A percentile compares a stretch with the other conserved stretches of the same genome.
phyloP scores from a whole-genome alignment of 495 filamentous ascomycete species.

The Lasiosphaeriaceae sp. region DNA sequence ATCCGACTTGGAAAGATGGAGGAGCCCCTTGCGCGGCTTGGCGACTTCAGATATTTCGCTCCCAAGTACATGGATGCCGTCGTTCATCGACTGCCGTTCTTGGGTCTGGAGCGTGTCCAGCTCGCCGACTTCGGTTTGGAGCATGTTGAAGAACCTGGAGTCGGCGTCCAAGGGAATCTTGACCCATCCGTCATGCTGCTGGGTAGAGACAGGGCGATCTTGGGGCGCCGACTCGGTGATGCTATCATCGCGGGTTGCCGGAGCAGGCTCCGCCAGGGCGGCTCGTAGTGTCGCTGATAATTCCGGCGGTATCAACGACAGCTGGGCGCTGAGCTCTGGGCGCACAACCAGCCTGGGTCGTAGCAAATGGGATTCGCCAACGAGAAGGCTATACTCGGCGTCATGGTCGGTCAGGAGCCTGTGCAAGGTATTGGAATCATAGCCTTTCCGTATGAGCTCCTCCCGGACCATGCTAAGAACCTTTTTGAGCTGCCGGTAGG shows the following conservation, averaged over 20 bases:
- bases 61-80: conserved; percentile 52
- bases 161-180: conserved; percentile 66
- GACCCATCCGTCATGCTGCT: conserved; percentile 35
- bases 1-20: conserved; percentile 54
- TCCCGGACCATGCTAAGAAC: conserved; percentile 62
- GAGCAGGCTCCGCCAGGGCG: conserved; percentile 3
- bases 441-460: conserved; percentile 58
- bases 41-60: conserved; percentile 54
- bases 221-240: not conserved
- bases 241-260: not conserved
- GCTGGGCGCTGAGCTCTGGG: conserved; percentile 5
- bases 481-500: conserved; percentile 72
- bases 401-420: conserved; percentile 42
- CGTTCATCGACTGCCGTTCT: conserved; percentile 52
- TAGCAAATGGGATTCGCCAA: conserved; percentile 22
- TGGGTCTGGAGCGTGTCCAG: conserved; percentile 56
- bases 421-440: conserved; percentile 56
- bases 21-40: conserved; percentile 40
- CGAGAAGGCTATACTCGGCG: conserved; percentile 46
- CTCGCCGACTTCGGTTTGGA: conserved; percentile 57
- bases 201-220: not conserved
- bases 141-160: conserved; percentile 62
- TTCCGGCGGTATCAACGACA: not conserved
- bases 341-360: conserved; percentile 27
- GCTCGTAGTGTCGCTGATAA: not conserved